Conservation (phyloP, 768 basidiomycete species). For the Tricholoma sp. region DNA sequence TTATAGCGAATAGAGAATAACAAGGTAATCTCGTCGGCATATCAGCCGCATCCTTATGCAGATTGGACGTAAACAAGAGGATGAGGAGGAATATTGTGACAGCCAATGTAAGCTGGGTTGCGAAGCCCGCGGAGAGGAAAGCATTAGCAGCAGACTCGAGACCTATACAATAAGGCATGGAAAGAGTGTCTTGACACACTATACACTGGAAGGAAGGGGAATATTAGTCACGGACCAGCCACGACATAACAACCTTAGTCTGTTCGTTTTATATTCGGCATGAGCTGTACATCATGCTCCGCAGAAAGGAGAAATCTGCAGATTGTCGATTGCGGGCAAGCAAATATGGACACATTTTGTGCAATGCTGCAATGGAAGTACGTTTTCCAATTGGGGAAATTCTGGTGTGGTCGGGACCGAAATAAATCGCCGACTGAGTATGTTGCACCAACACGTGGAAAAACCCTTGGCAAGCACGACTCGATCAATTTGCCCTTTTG, state of each 20-base stretch:
- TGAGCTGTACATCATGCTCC: slow-evolving; percentile 20
- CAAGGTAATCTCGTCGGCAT: slow-evolving; percentile 56
- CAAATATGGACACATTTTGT: slow-evolving; percentile 11
- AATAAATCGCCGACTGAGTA: slow-evolving; percentile 14
- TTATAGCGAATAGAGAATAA: slow-evolving; percentile 49
- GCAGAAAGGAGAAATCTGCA: slow-evolving; percentile 23
- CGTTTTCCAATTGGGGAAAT: slow-evolving; percentile 10
- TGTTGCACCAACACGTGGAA: slow-evolving; percentile 16
- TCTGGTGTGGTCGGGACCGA: slow-evolving; percentile 16
- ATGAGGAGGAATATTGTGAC: slow-evolving; percentile 44
- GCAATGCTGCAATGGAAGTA: slow-evolving; percentile 7
- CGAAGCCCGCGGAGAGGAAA: slow-evolving; percentile 46
- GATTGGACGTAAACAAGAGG: slow-evolving; percentile 38
- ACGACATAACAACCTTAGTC: slow-evolving; percentile 26
- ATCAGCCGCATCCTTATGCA: slow-evolving; percentile 44
- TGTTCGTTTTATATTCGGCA: slow-evolving; percentile 23
- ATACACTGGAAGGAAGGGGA: slow-evolving; percentile 20
- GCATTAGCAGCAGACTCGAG: slow-evolving; percentile 43
- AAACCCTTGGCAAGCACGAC: slow-evolving; percentile 9
- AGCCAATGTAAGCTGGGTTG: slow-evolving; percentile 43
- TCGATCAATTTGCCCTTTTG: slow-evolving; percentile 12
- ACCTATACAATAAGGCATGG: slow-evolving; percentile 48
- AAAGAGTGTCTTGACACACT: slow-evolving; percentile 27
- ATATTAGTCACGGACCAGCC: slow-evolving; percentile 16
- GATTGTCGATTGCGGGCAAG: slow-evolving; percentile 13